Base-by-base conservation (phyloP, 1,284 basidiomycete species). In the Vanrija humicola region DNA sequence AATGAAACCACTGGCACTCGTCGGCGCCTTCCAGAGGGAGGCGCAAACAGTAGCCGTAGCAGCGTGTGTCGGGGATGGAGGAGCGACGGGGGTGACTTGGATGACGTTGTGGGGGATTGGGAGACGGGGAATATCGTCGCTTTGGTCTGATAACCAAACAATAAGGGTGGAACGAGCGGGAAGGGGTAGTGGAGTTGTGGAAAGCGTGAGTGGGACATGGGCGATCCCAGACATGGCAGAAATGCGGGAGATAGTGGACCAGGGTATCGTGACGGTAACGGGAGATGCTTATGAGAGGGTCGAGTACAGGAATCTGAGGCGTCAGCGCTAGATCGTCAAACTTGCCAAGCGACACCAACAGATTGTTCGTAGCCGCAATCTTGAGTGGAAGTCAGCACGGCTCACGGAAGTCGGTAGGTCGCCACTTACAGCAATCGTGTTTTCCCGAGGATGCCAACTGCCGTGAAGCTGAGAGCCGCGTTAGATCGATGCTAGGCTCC, bases 361-460 rank as follows among this genome's bases (percentile, higher is more conserved):
- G 77, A 77, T 95, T 94, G 83, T 95, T 94, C 65, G 91, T 94
- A 44, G 91, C 91, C 49, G 90, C 91, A 72, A 95, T 94, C 88
- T 92, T 64, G 19, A 57, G 19, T 3, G 44, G n/a, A 38, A n/a
- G 46, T 62, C 43, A 58, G 48, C 54, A 48, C 23, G 4, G 34
- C 43, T 26, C 54, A n/a, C 46, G 46, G 21, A 46, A n/a, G 3
- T 10, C 21, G 12, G 23, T 43, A 45, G 46, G 53, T 15, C 29
- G 14, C 9, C 15, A 82, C 88, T 74, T 67, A 91, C 90, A 66
- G 93, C 92, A 72, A 98, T 98, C 46, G 95, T 98, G 77, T 94
- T 91, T 82, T 98, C 95, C 74, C 85, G 82, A 46, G 95, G 94
- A 81, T 98, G 94, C 89, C 92, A 98, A 78, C 92, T 96, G 52